Evolutionary conservation across 208 protist species (phyloP).

Genomic region (Phytomonas francai): DNA sequence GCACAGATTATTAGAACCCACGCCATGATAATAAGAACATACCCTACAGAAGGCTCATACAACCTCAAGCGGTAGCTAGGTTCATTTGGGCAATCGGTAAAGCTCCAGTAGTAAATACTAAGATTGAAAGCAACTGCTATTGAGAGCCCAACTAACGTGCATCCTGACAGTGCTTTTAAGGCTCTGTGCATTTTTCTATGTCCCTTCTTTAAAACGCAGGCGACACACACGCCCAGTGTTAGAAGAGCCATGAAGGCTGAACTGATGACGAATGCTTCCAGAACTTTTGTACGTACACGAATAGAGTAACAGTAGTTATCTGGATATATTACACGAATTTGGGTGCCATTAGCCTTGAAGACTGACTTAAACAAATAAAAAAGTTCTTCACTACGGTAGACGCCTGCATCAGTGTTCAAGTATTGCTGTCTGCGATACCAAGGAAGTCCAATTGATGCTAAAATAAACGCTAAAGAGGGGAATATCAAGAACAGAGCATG

Average conservation of each 20-base stretch:
- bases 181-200: neutral
- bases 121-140: conserved; percentile 50
- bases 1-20: conserved; percentile 45
- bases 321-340: neutral
- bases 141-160: conserved; percentile 30
- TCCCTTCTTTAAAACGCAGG: conserved; percentile 17
- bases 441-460: conserved; percentile 44
- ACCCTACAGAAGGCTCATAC: conserved; percentile 56
- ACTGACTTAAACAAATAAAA: conserved; percentile 53
- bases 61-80: conserved; percentile 62
- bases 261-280: conserved; percentile 46
- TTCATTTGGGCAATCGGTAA: conserved; percentile 31
- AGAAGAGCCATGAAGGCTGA: conserved; percentile 25
- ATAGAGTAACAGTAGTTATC: neutral
- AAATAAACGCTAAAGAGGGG: conserved; percentile 33
- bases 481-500: conserved; percentile 27
- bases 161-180: neutral
- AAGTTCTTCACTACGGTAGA: conserved; percentile 18
- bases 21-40: conserved; percentile 48
- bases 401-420: conserved; percentile 13
- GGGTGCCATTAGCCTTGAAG: conserved; percentile 16
- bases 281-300: conserved; percentile 23
- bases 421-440: conserved; percentile 69
- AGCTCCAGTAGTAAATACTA: conserved; percentile 64
- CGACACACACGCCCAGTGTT: conserved; percentile 26